Conservation (phyloP, 2,329 filamentous ascomycete species). For the Nemania diffusa region DNA sequence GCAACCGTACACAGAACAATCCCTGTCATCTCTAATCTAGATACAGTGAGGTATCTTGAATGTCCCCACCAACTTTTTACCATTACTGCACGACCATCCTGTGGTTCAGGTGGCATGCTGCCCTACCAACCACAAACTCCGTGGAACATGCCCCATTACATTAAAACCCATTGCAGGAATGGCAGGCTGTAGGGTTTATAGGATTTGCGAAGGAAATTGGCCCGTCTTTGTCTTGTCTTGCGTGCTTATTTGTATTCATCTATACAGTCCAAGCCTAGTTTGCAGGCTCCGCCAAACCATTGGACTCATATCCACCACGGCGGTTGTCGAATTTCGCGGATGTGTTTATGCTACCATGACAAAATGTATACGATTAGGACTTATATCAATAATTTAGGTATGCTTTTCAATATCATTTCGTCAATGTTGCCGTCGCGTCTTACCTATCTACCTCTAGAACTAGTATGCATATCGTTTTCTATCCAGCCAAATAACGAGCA, state of each 20-base stretch:
- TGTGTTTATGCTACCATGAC: background rate
- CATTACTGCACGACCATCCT: background rate
- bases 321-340: constrained; percentile 14
- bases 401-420: background rate
- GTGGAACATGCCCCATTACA: background rate
- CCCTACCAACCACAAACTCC: background rate
- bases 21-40: constrained; percentile 6
- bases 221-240: background rate
- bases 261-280: background rate
- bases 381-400: background rate
- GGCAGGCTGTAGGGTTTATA: background rate
- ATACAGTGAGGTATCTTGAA: constrained; percentile 8
- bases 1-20: constrained; percentile 24
- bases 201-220: background rate
- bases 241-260: constrained; percentile 1
- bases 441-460: background rate
- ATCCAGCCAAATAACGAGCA: background rate
- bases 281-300: background rate
- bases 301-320: constrained; percentile 9
- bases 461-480: background rate
- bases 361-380: constrained; percentile 1
- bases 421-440: constrained; percentile 11
- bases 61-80: constrained; percentile 1
- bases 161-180: constrained; percentile 3
- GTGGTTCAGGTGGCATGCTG: constrained; percentile 6